phyloP scores from a whole-genome alignment of 495 filamentous ascomycete species.

The Pseudomonodictys pantanalensis region DNA sequence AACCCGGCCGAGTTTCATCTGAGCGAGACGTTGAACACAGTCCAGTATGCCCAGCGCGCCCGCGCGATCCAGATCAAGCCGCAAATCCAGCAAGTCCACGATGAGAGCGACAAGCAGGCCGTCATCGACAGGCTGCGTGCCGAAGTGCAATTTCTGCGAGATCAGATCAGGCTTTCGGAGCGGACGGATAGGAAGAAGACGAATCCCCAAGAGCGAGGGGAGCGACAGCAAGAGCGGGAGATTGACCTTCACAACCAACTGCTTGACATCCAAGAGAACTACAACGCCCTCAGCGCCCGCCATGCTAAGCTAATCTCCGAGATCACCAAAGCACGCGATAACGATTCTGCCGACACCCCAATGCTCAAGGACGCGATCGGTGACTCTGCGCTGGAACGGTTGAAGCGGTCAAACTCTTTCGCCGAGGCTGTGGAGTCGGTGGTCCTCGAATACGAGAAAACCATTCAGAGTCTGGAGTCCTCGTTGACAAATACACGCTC shows the following conservation, averaged over 20 bases:
- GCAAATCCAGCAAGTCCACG: conserved; percentile 82
- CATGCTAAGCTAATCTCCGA: conserved; percentile 95
- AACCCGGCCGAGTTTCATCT: conserved; percentile 96
- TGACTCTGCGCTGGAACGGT: conserved; percentile 78
- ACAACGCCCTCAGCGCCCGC: conserved; percentile 80
- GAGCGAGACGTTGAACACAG: conserved; percentile 95
- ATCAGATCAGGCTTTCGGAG: conserved; percentile 78
- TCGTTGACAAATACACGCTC: conserved; percentile 86
- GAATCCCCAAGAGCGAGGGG: conserved; percentile 62
- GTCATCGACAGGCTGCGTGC: conserved; percentile 91
- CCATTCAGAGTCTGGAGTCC: conserved; percentile 88
- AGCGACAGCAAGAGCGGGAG: conserved; percentile 81
- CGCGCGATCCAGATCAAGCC: conserved; percentile 97
- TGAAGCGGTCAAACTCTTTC: conserved; percentile 93
- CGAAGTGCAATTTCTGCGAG: conserved; percentile 88
- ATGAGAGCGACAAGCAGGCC: conserved; percentile 93
- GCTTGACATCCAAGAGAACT: conserved; percentile 91
- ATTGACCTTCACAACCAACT: conserved; percentile 91
- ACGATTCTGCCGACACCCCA: conserved; percentile 51
- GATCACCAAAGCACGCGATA: conserved; percentile 79
- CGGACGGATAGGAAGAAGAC: conserved; percentile 58
- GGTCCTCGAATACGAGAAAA: conserved; percentile 97
- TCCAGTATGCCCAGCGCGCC: conserved; percentile 94
- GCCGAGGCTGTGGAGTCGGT: conserved; percentile 93
- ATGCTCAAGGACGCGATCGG: conserved; percentile 58